Percentiles rank a stretch among this genome's conserved stretches.
These are phyloP conservation scores for Flaveria robusta DNA, from an alignment of 129 eudicot genomes.

Conservation along the genomic window DNA sequence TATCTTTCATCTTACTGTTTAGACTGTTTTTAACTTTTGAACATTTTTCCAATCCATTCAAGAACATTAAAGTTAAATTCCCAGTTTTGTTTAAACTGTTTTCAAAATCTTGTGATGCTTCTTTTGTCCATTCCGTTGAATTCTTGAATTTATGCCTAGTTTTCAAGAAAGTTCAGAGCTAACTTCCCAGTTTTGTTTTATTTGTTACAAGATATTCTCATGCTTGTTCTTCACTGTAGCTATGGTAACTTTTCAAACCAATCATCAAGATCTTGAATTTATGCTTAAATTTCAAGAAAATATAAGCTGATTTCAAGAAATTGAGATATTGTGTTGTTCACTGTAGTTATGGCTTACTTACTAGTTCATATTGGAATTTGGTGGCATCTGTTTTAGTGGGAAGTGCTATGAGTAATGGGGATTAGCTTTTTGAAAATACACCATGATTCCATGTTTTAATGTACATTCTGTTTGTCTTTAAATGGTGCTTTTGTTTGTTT, in stretches of 20 bases:
- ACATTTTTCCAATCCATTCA: constrained; percentile 34
- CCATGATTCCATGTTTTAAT: constrained; percentile 30
- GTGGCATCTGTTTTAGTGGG: constrained; percentile 41
- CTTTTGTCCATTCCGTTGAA: constrained; percentile 25
- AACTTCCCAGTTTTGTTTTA: constrained; percentile 5
- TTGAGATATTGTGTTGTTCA: constrained; percentile 3
- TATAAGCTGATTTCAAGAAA: constrained; percentile 13
- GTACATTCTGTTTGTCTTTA: constrained; percentile 35
- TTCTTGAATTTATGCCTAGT: constrained; percentile 25
- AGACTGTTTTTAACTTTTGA: constrained; percentile 36
- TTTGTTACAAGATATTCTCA: constrained; percentile 19
- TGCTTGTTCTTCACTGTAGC: constrained; percentile 17
- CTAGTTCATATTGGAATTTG: constrained; percentile 31
- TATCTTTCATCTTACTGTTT: constrained; percentile 31
- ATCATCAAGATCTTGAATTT: constrained; percentile 22
- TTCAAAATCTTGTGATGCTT: constrained; percentile 25
- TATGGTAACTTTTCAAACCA: constrained; percentile 11
- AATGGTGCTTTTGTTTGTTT: constrained; percentile 31
- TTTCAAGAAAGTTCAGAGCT: constrained; percentile 26
- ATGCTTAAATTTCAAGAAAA: constrained; percentile 24
- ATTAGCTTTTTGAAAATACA: constrained; percentile 40
- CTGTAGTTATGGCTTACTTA: constrained; percentile 32
- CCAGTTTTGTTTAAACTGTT: constrained; percentile 31
- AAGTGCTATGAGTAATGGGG: constrained; percentile 39
- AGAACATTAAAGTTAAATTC: constrained; percentile 28